Conservation (phyloP, 352 stramenopile genomes). For the Phytophthora macrochlamydospora region DNA sequence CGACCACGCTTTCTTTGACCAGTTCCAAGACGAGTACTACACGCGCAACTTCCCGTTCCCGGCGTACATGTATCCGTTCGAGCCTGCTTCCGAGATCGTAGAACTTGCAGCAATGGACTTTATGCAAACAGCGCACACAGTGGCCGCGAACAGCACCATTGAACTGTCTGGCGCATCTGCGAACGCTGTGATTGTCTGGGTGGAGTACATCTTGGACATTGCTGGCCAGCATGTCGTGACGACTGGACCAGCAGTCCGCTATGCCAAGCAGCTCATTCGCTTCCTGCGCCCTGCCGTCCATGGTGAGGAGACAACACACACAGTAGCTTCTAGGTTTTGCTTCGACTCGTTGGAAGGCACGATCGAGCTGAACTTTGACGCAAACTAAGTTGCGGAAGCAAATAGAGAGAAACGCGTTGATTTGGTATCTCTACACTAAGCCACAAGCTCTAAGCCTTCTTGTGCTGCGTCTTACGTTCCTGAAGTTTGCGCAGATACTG, state of each 20-base stretch:
- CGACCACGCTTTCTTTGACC: slow-evolving; percentile 76
- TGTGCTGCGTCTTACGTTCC: slow-evolving; percentile 19
- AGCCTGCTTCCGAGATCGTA: slow-evolving; percentile 37
- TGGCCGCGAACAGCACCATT: slow-evolving; percentile 17
- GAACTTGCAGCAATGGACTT: slow-evolving; percentile 61
- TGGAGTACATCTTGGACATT: slow-evolving; percentile 66
- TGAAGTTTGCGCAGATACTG: slow-evolving; percentile 37
- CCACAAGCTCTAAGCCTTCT: slow-evolving; percentile 11
- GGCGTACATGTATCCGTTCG: slow-evolving; percentile 81
- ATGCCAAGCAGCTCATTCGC: slow-evolving; percentile 81
- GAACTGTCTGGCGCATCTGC: slow-evolving; percentile 17
- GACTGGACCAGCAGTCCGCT: slow-evolving; percentile 56
- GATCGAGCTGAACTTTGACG: slow-evolving; percentile 54
- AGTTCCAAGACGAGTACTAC: slow-evolving; percentile 74
- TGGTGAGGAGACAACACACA: not conserved
- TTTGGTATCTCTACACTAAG: not conserved
- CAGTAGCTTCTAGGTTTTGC: slow-evolving; percentile 42
- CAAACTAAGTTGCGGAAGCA: slow-evolving; percentile 13
- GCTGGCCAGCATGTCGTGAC: slow-evolving; percentile 48
- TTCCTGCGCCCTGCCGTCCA: slow-evolving; percentile 46
- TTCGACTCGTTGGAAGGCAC: slow-evolving; percentile 71
- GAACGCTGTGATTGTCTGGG: slow-evolving; percentile 78
- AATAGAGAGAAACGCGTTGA: not conserved
- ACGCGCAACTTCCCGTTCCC: slow-evolving; percentile 82
- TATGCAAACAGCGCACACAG: slow-evolving; percentile 43